phyloP scores from a whole-genome alignment of 78 protist species.

The Chrysochromulina parva region DNA sequence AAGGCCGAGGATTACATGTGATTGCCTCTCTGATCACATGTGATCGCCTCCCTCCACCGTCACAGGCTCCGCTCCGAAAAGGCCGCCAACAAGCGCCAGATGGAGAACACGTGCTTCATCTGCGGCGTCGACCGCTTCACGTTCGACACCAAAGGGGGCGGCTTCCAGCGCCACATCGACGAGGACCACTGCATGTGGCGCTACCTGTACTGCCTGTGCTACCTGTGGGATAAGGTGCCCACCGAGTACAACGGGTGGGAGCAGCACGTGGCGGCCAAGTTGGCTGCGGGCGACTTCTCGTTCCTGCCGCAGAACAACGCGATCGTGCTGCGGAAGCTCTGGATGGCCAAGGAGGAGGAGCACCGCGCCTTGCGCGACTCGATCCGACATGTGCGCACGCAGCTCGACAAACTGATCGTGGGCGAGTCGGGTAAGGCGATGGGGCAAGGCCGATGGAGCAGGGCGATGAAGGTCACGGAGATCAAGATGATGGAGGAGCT shows the following conservation, averaged over 20 bases:
- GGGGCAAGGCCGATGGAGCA: too few relatives aligned
- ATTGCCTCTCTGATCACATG: too few relatives aligned
- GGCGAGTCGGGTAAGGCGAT: too few relatives aligned
- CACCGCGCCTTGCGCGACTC: too few relatives aligned
- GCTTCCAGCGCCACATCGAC: not conserved
- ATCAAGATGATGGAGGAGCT: too few relatives aligned
- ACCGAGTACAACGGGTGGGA: conserved; percentile 11
- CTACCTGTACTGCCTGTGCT: not conserved
- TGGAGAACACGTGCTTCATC: not conserved
- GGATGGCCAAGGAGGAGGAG: too few relatives aligned
- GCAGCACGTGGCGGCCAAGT: not conserved
- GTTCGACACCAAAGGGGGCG: not conserved
- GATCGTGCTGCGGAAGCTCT: not conserved
- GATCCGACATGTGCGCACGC: too few relatives aligned
- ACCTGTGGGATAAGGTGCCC: not conserved
- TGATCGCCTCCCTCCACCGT: too few relatives aligned
- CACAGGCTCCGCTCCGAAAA: not conserved
- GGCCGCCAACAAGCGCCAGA: not conserved
- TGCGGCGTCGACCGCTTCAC: conserved; percentile 19
- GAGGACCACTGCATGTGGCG: not conserved
- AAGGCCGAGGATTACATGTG: too few relatives aligned
- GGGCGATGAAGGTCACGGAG: too few relatives aligned
- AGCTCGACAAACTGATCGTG: too few relatives aligned
- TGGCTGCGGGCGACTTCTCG: not conserved
- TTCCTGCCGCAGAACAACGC: not conserved